A percentile compares a stretch with the other conserved stretches of the same genome.
These are phyloP conservation scores for Chamaenerion angustifolium DNA, from an alignment of 345 rosid species.

Conservation along the genomic window DNA sequence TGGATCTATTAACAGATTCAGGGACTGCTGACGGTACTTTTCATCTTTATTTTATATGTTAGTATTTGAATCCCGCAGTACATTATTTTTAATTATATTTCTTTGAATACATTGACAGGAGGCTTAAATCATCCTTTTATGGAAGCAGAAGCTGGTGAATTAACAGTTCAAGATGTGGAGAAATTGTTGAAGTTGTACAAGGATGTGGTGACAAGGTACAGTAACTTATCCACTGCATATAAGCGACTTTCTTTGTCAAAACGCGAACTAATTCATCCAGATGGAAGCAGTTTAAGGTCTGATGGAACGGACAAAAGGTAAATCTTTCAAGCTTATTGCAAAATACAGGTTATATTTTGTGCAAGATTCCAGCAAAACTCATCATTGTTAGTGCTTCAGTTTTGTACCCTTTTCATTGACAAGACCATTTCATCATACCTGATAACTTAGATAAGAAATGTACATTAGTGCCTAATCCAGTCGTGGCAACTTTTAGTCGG, in stretches of 20 bases:
- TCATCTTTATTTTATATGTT: not conserved
- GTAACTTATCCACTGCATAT: conserved; percentile 20
- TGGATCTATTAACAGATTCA: conserved; percentile 12
- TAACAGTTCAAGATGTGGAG: conserved; percentile 34
- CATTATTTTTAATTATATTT: not conserved
- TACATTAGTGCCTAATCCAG: too few relatives aligned
- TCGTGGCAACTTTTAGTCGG: too few relatives aligned
- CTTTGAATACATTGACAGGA: conserved; percentile 10
- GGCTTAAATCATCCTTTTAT: conserved; percentile 29
- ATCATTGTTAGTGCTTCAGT: too few relatives aligned
- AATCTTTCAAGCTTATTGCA: too few relatives aligned
- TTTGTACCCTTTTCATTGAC: too few relatives aligned
- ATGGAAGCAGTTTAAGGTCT: conserved; percentile 3
- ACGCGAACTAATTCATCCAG: conserved; percentile 1
- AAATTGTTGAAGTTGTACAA: conserved; percentile 38
- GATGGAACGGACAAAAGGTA: not conserved
- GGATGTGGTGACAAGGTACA: conserved; percentile 35
- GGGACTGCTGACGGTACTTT: conserved; percentile 14
- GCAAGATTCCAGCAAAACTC: too few relatives aligned
- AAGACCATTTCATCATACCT: too few relatives aligned
- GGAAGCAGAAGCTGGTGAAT: conserved; percentile 35
- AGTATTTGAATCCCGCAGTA: not conserved
- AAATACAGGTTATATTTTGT: too few relatives aligned
- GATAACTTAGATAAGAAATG: too few relatives aligned
- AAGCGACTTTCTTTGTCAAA: conserved; percentile 15